Percentiles rank a stretch among this genome's conserved stretches.
These are phyloP conservation scores for Melanopsichium pennsylvanicum DNA, from an alignment of 1,284 basidiomycete genomes.

Conservation along the genomic window DNA sequence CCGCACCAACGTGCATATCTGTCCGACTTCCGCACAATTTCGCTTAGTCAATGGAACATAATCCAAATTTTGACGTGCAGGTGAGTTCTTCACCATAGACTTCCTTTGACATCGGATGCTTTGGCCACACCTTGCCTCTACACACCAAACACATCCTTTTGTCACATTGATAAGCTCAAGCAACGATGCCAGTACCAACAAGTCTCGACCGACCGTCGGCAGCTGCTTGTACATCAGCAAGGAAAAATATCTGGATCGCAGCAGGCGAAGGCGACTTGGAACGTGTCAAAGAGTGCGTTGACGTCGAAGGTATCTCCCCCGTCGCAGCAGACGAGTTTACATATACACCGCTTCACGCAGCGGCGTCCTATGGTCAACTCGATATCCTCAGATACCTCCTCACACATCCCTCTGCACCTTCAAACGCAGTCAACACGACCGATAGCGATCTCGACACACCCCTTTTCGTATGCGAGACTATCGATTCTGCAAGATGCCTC, in stretches of 20 bases:
- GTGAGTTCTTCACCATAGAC: conserved; percentile 5
- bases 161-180: neutral
- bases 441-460: conserved; percentile 63
- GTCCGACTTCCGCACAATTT: neutral
- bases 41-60: conserved; percentile 8
- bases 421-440: conserved; percentile 44
- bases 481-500: conserved; percentile 50
- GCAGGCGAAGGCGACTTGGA: conserved; percentile 61
- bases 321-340: conserved; percentile 51
- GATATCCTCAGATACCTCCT: conserved; percentile 58
- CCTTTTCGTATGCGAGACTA: conserved; percentile 61
- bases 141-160: neutral
- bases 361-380: conserved; percentile 60
- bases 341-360: conserved; percentile 64
- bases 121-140: neutral
- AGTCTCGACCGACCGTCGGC: conserved; percentile 3
- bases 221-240: neutral
- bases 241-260: conserved; percentile 63
- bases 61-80: conserved; percentile 26
- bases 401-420: conserved; percentile 36
- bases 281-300: conserved; percentile 55
- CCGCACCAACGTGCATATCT: conserved; percentile 1
- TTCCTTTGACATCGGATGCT: neutral
- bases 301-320: conserved; percentile 48
- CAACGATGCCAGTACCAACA: conserved; percentile 42